Evolutionary conservation across 129 eudicot species (phyloP).

Genomic region (Erigeron canadensis): DNA sequence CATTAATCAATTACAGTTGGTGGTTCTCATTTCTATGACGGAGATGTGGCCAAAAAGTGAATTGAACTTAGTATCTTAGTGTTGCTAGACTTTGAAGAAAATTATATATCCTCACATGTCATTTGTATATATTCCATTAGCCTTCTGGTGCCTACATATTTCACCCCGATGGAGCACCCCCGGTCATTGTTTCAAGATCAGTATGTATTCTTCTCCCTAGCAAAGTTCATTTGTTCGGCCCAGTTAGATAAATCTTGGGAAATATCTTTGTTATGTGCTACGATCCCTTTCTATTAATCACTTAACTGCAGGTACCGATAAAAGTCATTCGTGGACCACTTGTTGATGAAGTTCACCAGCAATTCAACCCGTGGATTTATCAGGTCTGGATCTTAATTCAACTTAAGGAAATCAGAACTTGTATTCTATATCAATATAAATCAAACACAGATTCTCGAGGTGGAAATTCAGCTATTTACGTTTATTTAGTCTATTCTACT

Average conservation of each 20-base stretch:
- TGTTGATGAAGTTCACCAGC: constrained; percentile 89
- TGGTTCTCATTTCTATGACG: constrained; percentile 1
- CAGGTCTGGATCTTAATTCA: constrained; percentile 48
- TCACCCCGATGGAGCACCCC: constrained; percentile 68
- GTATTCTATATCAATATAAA: background rate
- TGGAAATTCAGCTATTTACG: background rate
- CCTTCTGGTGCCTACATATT: constrained; percentile 90
- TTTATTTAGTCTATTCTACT: background rate
- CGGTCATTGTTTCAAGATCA: constrained; percentile 54
- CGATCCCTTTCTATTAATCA: constrained; percentile 15
- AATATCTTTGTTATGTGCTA: constrained; percentile 4
- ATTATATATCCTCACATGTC: constrained; percentile 4
- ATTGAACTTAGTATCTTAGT: background rate
- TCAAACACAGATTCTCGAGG: too few relatives aligned
- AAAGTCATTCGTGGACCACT: constrained; percentile 76
- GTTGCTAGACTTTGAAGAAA: background rate
- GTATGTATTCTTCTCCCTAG: constrained; percentile 38
- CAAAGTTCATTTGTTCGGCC: background rate
- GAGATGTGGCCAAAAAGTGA: constrained; percentile 10
- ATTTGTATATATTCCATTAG: constrained; percentile 36
- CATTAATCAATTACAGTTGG: background rate
- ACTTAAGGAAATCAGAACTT: background rate
- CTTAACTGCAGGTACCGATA: constrained; percentile 60
- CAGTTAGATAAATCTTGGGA: background rate
- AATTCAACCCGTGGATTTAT: constrained; percentile 79